Conservation (phyloP, 2,329 filamentous ascomycete species). For the Pseudomassariella vexata region DNA sequence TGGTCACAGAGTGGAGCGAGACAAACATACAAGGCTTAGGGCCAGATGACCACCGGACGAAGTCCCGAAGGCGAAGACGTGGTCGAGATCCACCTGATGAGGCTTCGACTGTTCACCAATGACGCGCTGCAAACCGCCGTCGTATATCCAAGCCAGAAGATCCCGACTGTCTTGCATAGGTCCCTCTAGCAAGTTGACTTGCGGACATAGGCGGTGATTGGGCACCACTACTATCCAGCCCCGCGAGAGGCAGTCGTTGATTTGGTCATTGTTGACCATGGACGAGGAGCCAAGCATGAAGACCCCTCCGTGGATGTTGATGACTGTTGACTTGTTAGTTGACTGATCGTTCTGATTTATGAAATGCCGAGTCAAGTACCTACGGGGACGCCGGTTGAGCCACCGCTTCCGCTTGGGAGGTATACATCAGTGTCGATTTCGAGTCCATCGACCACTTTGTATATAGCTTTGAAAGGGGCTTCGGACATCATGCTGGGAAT, state of each 20-base stretch:
- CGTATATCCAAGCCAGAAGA: slow-evolving; percentile 27
- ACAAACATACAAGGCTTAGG: slow-evolving; percentile 25
- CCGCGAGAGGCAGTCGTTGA: slow-evolving; percentile 28
- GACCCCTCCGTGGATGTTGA: slow-evolving; percentile 36
- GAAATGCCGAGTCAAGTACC: slow-evolving; percentile 3
- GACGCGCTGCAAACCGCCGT: slow-evolving; percentile 18
- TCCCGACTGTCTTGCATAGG: slow-evolving; percentile 14
- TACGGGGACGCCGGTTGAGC: slow-evolving; percentile 2
- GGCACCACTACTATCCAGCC: slow-evolving; percentile 32
- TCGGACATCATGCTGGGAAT: too few relatives aligned
- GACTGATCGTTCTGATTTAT: not conserved
- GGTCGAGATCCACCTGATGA: slow-evolving; percentile 17
- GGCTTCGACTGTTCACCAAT: too few relatives aligned
- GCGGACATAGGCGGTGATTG: slow-evolving; percentile 14
- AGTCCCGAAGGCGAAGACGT: slow-evolving; percentile 29
- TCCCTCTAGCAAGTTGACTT: slow-evolving; percentile 6
- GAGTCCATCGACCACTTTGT: slow-evolving; percentile 19
- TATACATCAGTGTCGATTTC: slow-evolving; percentile 24
- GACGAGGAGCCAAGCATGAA: slow-evolving; percentile 34
- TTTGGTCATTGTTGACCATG: slow-evolving; percentile 31
- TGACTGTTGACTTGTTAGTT: slow-evolving; percentile 18
- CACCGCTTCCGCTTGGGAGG: slow-evolving; percentile 14
- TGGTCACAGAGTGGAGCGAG: not conserved
- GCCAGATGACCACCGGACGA: slow-evolving; percentile 29
- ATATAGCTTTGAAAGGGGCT: slow-evolving; percentile 12